Evolutionary conservation across 805 yeast species (phyloP), one percentile per base, ranked within the genome.

Genomic region (Helenozyma baotianmanensis): DNA sequence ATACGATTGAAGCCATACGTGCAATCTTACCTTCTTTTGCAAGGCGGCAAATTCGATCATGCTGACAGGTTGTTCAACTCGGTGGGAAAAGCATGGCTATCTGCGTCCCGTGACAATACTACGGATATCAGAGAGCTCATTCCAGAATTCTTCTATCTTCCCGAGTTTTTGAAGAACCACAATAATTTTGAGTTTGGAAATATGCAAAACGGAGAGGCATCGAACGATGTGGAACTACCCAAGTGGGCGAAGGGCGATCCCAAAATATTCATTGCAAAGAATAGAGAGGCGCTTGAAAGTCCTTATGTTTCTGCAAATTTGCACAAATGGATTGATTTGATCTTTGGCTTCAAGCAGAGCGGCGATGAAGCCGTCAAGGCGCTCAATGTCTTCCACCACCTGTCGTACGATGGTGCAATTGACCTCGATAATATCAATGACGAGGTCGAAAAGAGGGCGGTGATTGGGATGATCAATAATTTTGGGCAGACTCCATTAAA

Each of bases 401-500:
- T 83, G 42, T 84, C 95, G 35, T 87, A 87, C 51, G 81, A 81
- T 33, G 96, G 96, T 2, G 85, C 89, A 0, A 79, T 84, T 13
- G 78, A 87, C 51, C 60, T 87, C 33, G 95, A 85, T 40, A 69
- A 68, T 14, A 80, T 87, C 36, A 68, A 74, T 39, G 89, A 86
- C 50, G 86, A 78, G 23, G 68, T 72, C 40, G 95, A 87, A 55
- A 70, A 80, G 42, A 66, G 78, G 23, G 90, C 95, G 1, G 70
- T 82, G 3, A 82, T 86, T 14, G 89, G 95, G 2, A 82, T 83
- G 46, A 87, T 87, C 32, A 92, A 88, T 52, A 87, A 87, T 56
- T 87, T 87, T 66, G 96, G 96, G 0, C 96, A 87, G 52, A 87
- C 95, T 0, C 96, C 96, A 1, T 51, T 72, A 30, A 84, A 82